A percentile compares a stretch with the other conserved stretches of the same genome.
Evolutionary conservation across 257 asterid genomes (phyloP).

Genomic region (Fraxinus americana): DNA sequence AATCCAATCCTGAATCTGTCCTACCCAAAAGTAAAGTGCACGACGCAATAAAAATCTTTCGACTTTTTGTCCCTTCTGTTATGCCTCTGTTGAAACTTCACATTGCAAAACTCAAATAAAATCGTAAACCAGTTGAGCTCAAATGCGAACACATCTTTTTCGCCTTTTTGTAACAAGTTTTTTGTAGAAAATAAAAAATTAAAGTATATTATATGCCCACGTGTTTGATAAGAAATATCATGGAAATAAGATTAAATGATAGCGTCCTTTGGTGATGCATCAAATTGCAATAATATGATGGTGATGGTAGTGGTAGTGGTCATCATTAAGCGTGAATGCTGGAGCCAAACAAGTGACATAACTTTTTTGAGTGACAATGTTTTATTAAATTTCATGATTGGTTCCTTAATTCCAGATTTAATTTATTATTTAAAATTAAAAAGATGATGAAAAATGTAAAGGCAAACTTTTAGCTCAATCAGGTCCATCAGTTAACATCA

Average conservation of each 20-base stretch:
- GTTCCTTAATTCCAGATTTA: not conserved
- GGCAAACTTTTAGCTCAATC: no score
- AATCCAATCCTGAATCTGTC: no score
- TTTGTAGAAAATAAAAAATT: not conserved
- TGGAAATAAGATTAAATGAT: not conserved
- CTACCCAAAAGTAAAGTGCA: no score
- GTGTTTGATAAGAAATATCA: not conserved
- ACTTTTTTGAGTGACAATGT: not conserved
- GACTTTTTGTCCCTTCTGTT: not conserved
- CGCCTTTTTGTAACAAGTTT: no score
- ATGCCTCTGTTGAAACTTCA: not conserved
- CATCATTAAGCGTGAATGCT: not conserved
- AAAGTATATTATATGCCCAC: not conserved
- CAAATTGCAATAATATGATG: not conserved
- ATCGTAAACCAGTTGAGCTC: not conserved
- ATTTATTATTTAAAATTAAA: not conserved
- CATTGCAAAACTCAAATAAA: not conserved
- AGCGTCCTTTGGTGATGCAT: not conserved
- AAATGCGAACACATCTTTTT: no score
- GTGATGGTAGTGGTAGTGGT: not conserved
- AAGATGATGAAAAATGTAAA: no score
- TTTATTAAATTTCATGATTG: not conserved
- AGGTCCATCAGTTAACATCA: no score
- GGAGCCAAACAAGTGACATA: constrained; percentile 3
- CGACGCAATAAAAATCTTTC: not conserved